Evolutionary conservation across 345 rosid genomes (phyloP).

Genomic region (Populus davidiana): DNA sequence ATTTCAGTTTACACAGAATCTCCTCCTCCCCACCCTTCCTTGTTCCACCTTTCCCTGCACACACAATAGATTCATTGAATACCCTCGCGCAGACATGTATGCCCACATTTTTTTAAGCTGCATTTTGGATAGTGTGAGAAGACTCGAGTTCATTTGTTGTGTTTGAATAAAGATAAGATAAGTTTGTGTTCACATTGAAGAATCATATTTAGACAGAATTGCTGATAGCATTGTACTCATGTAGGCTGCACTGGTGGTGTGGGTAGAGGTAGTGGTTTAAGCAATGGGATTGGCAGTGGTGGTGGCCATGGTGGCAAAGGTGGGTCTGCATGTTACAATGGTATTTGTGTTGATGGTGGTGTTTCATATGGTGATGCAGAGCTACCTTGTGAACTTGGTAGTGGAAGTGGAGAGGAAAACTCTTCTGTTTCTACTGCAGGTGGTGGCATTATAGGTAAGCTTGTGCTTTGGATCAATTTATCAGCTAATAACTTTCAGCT

Average conservation of each 20-base stretch:
- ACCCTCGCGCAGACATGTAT: background rate
- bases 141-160: conserved; percentile 2
- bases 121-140: background rate
- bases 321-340: conserved; percentile 70
- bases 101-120: background rate
- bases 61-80: background rate
- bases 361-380: conserved; percentile 74
- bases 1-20: background rate
- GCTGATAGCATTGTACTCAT: conserved; percentile 17
- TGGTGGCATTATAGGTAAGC: conserved; percentile 89
- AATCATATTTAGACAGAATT: conserved; percentile 17
- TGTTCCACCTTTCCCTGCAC: background rate
- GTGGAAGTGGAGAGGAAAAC: conserved; percentile 93
- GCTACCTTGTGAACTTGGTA: conserved; percentile 98
- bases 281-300: conserved; percentile 82
- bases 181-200: conserved; percentile 8
- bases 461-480: background rate
- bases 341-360: conserved; percentile 68
- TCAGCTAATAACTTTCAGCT: background rate
- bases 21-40: background rate
- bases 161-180: conserved; percentile 7
- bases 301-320: conserved; percentile 99
- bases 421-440: conserved; percentile 66
- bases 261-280: conserved; percentile 67
- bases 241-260: conserved; percentile 93